Evolutionary conservation across 345 rosid species (phyloP), one percentile per base, ranked within the genome.

Genomic region (Erucastrum elatum): DNA sequence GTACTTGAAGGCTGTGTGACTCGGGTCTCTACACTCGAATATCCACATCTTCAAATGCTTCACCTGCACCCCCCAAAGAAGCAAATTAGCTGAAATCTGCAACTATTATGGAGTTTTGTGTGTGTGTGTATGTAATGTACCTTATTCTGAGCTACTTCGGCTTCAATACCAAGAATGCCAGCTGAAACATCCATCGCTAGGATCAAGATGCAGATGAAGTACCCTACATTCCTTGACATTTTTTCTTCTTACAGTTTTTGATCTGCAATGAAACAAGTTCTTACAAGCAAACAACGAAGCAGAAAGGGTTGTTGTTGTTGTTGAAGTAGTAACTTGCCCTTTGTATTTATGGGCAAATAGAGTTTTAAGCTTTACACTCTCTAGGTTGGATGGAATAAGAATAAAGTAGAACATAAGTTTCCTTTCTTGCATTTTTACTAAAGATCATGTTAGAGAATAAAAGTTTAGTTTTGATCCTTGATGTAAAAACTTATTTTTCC

Each of bases 11-110:
- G 98, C 98, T 53, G 87, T 63, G 21, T 72, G 26, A 76, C 97
- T 94, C 13, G 97, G 96, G 35, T 92, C 89, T 85, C 92, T 85
- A 31, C 97, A 94, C 80, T 88, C 95, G 34, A 90, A 87, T 37
- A 92, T 84, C 96, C 85, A 87, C 82, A 84, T 46, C 84, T 82
- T 90, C 81, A 87, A 75, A 76, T 92, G 96, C 79, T 85, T 89
- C 81, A 80, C 94, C 97, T 94, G 86, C 82, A 65, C 26, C 25
- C 9, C 9, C 25, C 60, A 80, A 5, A 33, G 21, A 37, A 4
- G 30, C 4, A 58, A 35, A 2, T 44, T 30, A 68, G 65, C 17
- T 21, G 17, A 58, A 49, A 12, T 29, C 26, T 0, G 9, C 65
- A 49, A 60, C 69, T 61, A 55, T 7, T 37, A 16, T 60, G 0